Evolutionary conservation across 495 filamentous ascomycete genomes (phyloP).

Genomic region (Penicillium bialowiezense): DNA sequence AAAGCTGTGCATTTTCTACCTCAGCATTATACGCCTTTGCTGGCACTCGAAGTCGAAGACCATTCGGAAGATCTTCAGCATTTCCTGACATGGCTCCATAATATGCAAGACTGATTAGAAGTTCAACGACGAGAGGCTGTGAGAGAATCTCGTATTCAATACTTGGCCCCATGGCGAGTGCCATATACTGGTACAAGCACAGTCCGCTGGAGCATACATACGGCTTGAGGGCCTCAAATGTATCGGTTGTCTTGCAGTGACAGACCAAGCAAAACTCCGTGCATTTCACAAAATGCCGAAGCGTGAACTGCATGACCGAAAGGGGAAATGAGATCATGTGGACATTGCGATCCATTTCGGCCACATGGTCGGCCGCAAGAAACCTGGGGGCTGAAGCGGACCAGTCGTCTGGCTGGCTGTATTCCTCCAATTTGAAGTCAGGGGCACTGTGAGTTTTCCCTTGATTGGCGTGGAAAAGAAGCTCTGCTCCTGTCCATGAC

Average conservation of each 20-base stretch:
- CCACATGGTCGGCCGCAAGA: constrained; percentile 53
- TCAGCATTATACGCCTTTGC: not conserved
- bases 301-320: constrained; percentile 72
- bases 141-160: constrained; percentile 80
- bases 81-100: constrained; percentile 42
- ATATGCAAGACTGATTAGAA: constrained; percentile 83
- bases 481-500: constrained; percentile 72
- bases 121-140: constrained; percentile 81
- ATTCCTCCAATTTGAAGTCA: constrained; percentile 8
- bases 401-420: constrained; percentile 25
- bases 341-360: constrained; percentile 8
- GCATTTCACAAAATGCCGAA: constrained; percentile 78
- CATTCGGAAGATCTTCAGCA: constrained; percentile 63
- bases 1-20: too few relatives aligned
- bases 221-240: constrained; percentile 84
- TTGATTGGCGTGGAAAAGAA: constrained; percentile 48
- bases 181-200: constrained; percentile 90
- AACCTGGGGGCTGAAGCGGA: constrained; percentile 21
- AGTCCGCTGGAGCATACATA: constrained; percentile 81
- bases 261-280: constrained; percentile 89
- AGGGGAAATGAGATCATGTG: constrained; percentile 61
- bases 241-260: constrained; percentile 65
- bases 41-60: constrained; percentile 70
- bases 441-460: constrained; percentile 18
- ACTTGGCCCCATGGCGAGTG: constrained; percentile 79